Conservation (phyloP, 2,329 filamentous ascomycete species). For the Aspergillus piperis region DNA sequence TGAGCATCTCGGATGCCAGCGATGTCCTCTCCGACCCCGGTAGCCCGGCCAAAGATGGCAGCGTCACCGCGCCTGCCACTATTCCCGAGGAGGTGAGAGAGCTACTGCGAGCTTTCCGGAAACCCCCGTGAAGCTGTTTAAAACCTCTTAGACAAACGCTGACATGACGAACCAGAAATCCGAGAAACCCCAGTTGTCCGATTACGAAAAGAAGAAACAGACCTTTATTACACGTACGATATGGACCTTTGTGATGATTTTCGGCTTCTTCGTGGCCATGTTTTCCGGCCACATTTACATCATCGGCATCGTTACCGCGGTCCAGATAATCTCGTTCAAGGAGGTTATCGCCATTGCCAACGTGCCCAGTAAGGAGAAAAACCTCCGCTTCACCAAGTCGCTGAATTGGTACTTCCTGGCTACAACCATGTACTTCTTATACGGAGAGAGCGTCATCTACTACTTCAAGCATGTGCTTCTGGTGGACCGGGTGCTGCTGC, state of each 20-base stretch:
- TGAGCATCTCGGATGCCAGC: constrained; percentile 58
- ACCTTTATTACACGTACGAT: constrained; percentile 96
- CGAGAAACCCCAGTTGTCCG: constrained; percentile 54
- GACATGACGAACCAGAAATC: constrained; percentile 31
- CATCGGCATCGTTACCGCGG: constrained; percentile 84
- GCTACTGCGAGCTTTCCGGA: constrained; percentile 2
- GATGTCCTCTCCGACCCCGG: constrained; percentile 52
- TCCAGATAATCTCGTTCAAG: constrained; percentile 98
- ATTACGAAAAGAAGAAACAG: constrained; percentile 98
- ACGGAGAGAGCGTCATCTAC: constrained; percentile 98
- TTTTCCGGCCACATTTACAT: constrained; percentile 98
- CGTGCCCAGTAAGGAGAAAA: constrained; percentile 86
- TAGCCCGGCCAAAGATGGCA: constrained; percentile 53
- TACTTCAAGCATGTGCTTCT: constrained; percentile 99
- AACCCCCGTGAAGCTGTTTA: neutral
- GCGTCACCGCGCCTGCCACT: constrained; percentile 33
- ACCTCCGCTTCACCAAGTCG: constrained; percentile 90
- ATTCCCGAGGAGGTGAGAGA: constrained; percentile 38
- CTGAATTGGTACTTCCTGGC: constrained; percentile 99
- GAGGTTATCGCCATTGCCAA: constrained; percentile 98
- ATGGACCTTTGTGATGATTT: constrained; percentile 99
- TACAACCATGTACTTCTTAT: constrained; percentile 99
- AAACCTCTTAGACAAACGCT: constrained; percentile 4
- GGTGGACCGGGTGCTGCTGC: constrained; percentile 88
- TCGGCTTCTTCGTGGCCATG: constrained; percentile 83